phyloP scores from a whole-genome alignment of 2,329 filamentous ascomycete genomes.

The Sodiomyces alkalinus region DNA sequence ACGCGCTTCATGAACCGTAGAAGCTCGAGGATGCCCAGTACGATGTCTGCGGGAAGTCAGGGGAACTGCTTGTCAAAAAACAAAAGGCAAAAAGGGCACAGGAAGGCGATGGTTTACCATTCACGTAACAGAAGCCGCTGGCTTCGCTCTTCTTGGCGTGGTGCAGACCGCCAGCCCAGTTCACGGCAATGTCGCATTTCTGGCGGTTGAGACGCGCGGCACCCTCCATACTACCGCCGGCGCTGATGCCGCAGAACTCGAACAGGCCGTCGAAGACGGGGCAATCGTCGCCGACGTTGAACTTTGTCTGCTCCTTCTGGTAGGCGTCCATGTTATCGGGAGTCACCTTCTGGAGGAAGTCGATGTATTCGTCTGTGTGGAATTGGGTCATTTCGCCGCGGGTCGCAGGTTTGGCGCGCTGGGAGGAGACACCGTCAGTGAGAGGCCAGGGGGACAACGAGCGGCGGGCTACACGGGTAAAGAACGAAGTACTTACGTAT shows the following conservation, averaged over 20 bases:
- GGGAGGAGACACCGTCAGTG: too few relatives aligned
- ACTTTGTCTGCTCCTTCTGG: constrained; percentile 78
- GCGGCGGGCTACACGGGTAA: constrained; percentile 14
- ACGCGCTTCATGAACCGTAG: constrained; percentile 71
- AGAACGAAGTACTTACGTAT: constrained; percentile 62
- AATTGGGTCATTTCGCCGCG: constrained; percentile 86
- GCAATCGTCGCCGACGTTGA: constrained; percentile 93
- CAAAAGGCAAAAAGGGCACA: constrained; percentile 6
- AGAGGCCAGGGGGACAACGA: constrained; percentile 3
- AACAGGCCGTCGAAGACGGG: constrained; percentile 97
- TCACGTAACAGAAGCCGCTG: constrained; percentile 96
- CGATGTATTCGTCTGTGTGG: constrained; percentile 89
- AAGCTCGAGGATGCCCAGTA: constrained; percentile 80
- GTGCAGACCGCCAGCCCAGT: constrained; percentile 94
- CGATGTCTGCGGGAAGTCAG: constrained; percentile 54
- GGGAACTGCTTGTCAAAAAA: neutral
- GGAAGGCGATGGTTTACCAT: too few relatives aligned
- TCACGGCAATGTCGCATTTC: constrained; percentile 93
- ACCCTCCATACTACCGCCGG: constrained; percentile 85
- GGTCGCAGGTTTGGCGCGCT: constrained; percentile 77
- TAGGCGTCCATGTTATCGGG: constrained; percentile 97
- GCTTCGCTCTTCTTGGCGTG: constrained; percentile 96
- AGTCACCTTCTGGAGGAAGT: constrained; percentile 87
- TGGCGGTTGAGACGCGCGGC: constrained; percentile 78
- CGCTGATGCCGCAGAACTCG: constrained; percentile 89